Conservation (phyloP, 1,284 basidiomycete genomes). For the Ustilago xerochloae region DNA sequence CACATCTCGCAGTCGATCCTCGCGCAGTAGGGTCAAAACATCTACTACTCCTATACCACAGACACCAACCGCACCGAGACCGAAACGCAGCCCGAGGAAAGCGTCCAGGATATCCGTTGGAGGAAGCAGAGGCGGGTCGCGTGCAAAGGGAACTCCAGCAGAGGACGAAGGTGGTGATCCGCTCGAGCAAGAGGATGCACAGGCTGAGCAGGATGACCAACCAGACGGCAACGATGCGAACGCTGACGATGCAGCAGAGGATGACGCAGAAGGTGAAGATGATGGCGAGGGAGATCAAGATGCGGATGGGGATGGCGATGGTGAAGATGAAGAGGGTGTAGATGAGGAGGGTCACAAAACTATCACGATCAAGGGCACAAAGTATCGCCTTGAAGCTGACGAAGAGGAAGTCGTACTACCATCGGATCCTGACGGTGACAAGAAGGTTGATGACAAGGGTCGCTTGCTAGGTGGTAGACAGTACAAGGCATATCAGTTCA, state of each 20-base stretch:
- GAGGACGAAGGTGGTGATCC: conserved; percentile 20
- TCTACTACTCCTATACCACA: conserved; percentile 34
- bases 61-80: conserved; percentile 11
- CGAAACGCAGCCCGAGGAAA: conserved; percentile 26
- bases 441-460: conserved; percentile 88
- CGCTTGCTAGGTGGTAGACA: conserved; percentile 84
- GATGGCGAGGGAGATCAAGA: conserved; percentile 16
- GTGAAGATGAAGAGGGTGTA: conserved; percentile 29
- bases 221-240: conserved; percentile 4
- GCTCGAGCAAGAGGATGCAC: conserved; percentile 7
- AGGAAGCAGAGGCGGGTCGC: conserved; percentile 9
- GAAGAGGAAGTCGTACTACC: conserved; percentile 87
- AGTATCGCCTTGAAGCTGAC: conserved; percentile 82
- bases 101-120: conserved; percentile 19
- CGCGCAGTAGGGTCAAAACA: conserved; percentile 22
- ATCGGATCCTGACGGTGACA: conserved; percentile 85
- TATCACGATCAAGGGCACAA: conserved; percentile 79
- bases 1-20: conserved; percentile 26
- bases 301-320: conserved; percentile 20
- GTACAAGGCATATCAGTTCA: conserved; percentile 89
- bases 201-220: conserved; percentile 24
- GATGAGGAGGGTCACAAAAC: conserved; percentile 70
- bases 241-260: conserved; percentile 6
- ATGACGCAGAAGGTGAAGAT: background rate
- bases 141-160: conserved; percentile 10